Base-by-base conservation (phyloP, 2,329 filamentous ascomycete genomes). In the Paradendryphiella salina region DNA sequence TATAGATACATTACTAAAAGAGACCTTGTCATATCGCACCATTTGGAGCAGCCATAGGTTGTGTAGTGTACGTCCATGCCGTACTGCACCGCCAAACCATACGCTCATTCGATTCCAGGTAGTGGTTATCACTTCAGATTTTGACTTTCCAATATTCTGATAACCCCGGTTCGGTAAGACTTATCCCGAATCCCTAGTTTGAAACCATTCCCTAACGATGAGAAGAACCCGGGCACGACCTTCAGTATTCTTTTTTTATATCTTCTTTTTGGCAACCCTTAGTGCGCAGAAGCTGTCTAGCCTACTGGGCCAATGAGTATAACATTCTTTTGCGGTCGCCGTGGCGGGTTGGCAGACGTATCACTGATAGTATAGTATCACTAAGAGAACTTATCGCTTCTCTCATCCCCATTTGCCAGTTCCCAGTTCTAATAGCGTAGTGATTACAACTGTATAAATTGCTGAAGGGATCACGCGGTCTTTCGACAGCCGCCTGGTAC, bases 51-150 rank as follows among this genome's bases (percentile, higher is more conserved):
- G 37, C 39, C 33, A 53, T 38, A 29, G 52, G 58, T 59, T 59
- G 56, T 57, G 55, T 59, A 56, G 54, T 59, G 55, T 58, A 55
- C 11, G 52, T 46, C 40, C 14, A 34, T 42, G 23, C 11, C 14
- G 26, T 3, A 31, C 14, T 3, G 11, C 7, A 18, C 2, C 31
- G 20, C 21, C n/a, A 15, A 29, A 49, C 32, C 34, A 49, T 37
- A 10, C 39, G 37, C 54, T 57, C 47, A 57, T 54, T 57, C 50
- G 52, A 54, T 47, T 53, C 48, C 33, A 54, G 52, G 55, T 60
- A 61, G 60, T 61, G 60, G 60, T 62, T 62, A 62, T 62, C 60
- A 62, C 57, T 62, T 59, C 59, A 61, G 59, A 60, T 61, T 61
- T 61, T 61, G 57, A 61, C 35, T 52, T 20, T 29, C 15, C 54